A percentile compares a stretch with the other conserved stretches of the same genome.
phyloP scores from a whole-genome alignment of 1,284 basidiomycete species.

The Cutaneotrichosporon cavernicola region DNA sequence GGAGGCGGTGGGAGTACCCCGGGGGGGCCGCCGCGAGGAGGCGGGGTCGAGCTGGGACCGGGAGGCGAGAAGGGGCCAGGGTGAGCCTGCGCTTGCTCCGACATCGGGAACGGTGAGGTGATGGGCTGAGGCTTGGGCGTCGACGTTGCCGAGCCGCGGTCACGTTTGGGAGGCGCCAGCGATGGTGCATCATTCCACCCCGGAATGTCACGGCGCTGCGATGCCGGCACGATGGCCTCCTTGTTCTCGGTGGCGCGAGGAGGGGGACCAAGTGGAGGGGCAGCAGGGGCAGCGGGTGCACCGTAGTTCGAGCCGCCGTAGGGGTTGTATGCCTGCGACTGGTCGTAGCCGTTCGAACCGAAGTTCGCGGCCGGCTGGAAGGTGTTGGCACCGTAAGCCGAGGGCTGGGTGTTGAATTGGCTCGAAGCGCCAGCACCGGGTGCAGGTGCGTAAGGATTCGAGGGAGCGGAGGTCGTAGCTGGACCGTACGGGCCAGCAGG shows the following conservation, averaged over 20 bases:
- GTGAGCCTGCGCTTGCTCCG: slow-evolving; percentile 28
- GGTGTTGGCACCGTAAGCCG: slow-evolving; percentile 3
- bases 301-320: slow-evolving; percentile 30
- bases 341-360: slow-evolving; percentile 36
- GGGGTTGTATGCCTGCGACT: slow-evolving; percentile 29
- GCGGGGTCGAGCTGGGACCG: slow-evolving; percentile 30
- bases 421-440: slow-evolving; percentile 13
- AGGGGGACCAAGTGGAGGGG: slow-evolving; percentile 42
- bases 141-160: slow-evolving; percentile 58
- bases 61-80: slow-evolving; percentile 35
- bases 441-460: slow-evolving; percentile 31
- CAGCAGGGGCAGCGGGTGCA: slow-evolving; percentile 39
- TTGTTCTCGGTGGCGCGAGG: slow-evolving; percentile 35
- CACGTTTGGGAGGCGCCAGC: slow-evolving; percentile 57
- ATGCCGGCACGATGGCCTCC: slow-evolving; percentile 43
- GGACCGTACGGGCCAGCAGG: slow-evolving; percentile 10
- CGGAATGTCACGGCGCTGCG: slow-evolving; percentile 61
- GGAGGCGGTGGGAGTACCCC: slow-evolving; percentile 49
- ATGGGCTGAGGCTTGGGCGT: slow-evolving; percentile 66
- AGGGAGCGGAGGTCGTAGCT: slow-evolving; percentile 2
- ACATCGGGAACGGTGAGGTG: slow-evolving; percentile 84
- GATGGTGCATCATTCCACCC: slow-evolving; percentile 81
- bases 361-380: slow-evolving; percentile 4
- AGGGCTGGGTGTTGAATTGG: slow-evolving; percentile 1
- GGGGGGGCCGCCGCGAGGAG: slow-evolving; percentile 43